Evolutionary conservation across 768 basidiomycete genomes (phyloP), one percentile per base, ranked within the genome.

Genomic region (Lactarius tabidus): DNA sequence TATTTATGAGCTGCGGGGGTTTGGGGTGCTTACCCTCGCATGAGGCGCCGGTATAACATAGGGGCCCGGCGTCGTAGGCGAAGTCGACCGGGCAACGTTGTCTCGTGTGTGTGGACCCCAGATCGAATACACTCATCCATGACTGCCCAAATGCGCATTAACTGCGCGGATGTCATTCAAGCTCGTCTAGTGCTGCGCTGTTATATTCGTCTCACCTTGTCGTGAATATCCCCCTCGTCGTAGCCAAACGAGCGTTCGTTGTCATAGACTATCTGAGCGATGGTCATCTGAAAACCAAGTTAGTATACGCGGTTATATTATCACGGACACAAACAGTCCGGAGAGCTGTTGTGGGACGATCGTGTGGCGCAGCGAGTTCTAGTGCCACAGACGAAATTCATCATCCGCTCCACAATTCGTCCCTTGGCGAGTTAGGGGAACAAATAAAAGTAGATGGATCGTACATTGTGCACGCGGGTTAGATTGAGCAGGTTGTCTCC

Each of bases 51-150:
- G 75, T 98, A 98, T 38, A 98, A 82, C 73, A 88, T 88, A 0
- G 95, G 94, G 18, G 95, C 95, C 45, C 94, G 83, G 17, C 95
- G 82, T 38, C 88, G 82, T 29, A 98, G 79, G 8, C 83, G 77
- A 20, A 98, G 77, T 26, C 93, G 82, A n/a, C 95, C 95, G 0
- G 95, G 95, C 2, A 98, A 82, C n/a, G 84, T 86, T 52, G 80
- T 80, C 70, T 95, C 89, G 3, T 84, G 79, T 1, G 92, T 82
- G 2, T 91, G 88, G 10, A 98, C 94, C 23, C 95, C 95, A 2
- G 83, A 82, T 31, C 78, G 88, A 66, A 97, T 98, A 74, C 92
- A 95, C 63, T 88, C 85, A 72, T 96, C 93, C 95, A 97, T 97
- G 6, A 94, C 92, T 60, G 79, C 72, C 94, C 94, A 96, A 55